Conservation (phyloP, 345 rosid species). For the Psidium guajava region DNA sequence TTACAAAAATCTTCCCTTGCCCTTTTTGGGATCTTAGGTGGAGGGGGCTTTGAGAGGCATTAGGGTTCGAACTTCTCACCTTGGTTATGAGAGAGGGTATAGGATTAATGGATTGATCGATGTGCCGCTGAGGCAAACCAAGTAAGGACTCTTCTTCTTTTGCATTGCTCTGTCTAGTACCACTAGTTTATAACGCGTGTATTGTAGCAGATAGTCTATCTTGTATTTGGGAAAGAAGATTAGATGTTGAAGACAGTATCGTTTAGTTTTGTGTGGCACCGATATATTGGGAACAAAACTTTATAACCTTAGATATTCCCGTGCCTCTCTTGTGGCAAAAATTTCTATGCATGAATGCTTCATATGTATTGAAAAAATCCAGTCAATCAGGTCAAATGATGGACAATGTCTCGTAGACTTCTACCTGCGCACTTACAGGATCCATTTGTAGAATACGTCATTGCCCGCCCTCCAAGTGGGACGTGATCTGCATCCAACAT, state of each 20-base stretch:
- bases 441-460: not conserved
- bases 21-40: slow-evolving; percentile 17
- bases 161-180: not conserved
- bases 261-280: not conserved
- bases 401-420: too few species aligned
- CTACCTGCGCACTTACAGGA: too few species aligned
- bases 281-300: not conserved
- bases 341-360: not conserved
- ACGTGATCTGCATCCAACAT: too few species aligned
- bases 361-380: not conserved
- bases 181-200: not conserved
- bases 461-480: slow-evolving; percentile 44
- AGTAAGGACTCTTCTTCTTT: slow-evolving; percentile 16
- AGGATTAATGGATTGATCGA: slow-evolving; percentile 38
- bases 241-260: not conserved
- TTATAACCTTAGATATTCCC: not conserved
- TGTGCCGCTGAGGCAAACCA: slow-evolving; percentile 23
- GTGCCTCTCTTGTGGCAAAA: not conserved
- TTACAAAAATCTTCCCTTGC: not conserved
- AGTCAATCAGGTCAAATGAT: slow-evolving; percentile 38
- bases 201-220: not conserved
- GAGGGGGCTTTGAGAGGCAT: slow-evolving; percentile 30
- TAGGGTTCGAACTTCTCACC: slow-evolving; percentile 23
- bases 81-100: not conserved
- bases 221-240: not conserved